These are phyloP conservation scores for Cercospora nicotianae DNA, from an alignment of 2,329 filamentous ascomycete genomes.

Conservation along the genomic window DNA sequence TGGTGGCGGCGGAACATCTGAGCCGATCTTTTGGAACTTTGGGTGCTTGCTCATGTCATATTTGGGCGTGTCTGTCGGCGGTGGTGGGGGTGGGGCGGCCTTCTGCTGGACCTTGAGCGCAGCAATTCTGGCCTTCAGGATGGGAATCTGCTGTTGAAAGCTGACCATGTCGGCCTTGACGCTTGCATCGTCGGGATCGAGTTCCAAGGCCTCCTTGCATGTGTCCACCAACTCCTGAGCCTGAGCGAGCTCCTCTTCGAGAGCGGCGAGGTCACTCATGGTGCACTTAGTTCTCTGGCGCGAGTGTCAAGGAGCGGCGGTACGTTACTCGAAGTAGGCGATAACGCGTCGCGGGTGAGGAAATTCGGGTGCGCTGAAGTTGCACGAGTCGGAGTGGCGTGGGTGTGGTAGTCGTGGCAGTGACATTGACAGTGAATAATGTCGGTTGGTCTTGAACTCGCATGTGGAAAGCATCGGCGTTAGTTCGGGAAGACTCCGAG, in stretches of 20 bases:
- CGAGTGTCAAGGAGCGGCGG: not conserved
- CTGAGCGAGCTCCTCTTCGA: slow-evolving; percentile 72
- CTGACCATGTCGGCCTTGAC: slow-evolving; percentile 75
- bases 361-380: not conserved
- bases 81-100: slow-evolving; percentile 41
- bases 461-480: not conserved
- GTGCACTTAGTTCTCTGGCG: slow-evolving; percentile 11
- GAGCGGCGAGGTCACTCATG: slow-evolving; percentile 66
- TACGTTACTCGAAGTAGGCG: slow-evolving; percentile 7
- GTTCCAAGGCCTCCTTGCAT: slow-evolving; percentile 30
- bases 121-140: slow-evolving; percentile 76
- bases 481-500: not conserved
- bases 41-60: slow-evolving; percentile 63
- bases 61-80: slow-evolving; percentile 24
- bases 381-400: not conserved
- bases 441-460: not conserved
- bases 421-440: no score
- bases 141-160: slow-evolving; percentile 76
- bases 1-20: slow-evolving; percentile 36
- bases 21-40: slow-evolving; percentile 55
- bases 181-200: slow-evolving; percentile 74
- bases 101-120: slow-evolving; percentile 57
- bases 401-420: no score
- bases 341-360: not conserved
- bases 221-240: slow-evolving; percentile 32